phyloP scores from a whole-genome alignment of 2,329 filamentous ascomycete species.

The Cordyceps fumosorosea region DNA sequence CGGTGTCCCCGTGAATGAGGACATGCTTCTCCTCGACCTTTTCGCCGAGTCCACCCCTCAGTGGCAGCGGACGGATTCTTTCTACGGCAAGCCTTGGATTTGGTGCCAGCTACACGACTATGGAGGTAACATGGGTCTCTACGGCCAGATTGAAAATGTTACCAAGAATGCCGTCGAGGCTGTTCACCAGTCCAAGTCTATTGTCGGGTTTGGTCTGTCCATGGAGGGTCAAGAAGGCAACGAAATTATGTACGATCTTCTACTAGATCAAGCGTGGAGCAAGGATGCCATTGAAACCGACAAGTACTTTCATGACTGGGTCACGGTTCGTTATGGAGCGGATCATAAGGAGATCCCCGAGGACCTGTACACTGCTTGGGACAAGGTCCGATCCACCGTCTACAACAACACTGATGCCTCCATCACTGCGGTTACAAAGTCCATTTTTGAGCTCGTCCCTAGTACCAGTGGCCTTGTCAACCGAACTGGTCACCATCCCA shows the following conservation, averaged over 20 bases:
- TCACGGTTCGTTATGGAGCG: conserved; percentile 30
- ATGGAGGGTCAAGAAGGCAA: conserved; percentile 44
- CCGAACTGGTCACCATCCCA: conserved; percentile 29
- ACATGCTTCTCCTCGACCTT: conserved; percentile 43
- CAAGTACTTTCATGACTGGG: conserved; percentile 39
- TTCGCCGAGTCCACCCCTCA: conserved; percentile 41
- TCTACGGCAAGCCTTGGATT: conserved; percentile 44
- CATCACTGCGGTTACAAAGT: conserved; percentile 32
- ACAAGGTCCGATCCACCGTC: conserved; percentile 10
- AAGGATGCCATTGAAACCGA: conserved; percentile 32
- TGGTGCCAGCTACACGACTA: conserved; percentile 44
- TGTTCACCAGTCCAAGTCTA: conserved; percentile 28
- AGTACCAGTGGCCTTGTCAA: conserved; percentile 31
- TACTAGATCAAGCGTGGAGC: conserved; percentile 43
- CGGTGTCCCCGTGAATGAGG: conserved; percentile 32
- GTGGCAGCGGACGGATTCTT: conserved; percentile 40
- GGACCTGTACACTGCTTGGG: conserved; percentile 10
- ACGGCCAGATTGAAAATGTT: conserved; percentile 41
- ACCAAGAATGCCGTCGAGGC: conserved; percentile 38
- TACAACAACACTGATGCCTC: conserved; percentile 16
- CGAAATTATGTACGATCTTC: conserved; percentile 41
- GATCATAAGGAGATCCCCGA: conserved; percentile 2
- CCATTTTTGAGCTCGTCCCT: conserved; percentile 38
- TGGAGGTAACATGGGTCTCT: conserved; percentile 39
- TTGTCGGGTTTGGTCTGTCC: conserved; percentile 40